Evolutionary conservation across 192 early-diverging fungal species (phyloP).

Genomic region (Jimgerdemannia lactiflua): DNA sequence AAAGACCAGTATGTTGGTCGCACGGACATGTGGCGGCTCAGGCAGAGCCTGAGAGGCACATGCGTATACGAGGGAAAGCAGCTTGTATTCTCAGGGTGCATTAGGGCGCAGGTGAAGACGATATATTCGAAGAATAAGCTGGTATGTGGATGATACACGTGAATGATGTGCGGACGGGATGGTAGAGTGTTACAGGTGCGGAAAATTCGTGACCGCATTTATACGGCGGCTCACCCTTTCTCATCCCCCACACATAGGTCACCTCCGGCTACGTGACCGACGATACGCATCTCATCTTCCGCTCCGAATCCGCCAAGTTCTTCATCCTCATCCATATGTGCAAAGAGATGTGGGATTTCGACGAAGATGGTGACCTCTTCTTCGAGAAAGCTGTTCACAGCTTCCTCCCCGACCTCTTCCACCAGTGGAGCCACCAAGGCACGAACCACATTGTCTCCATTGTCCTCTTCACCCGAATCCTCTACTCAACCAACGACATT

Average conservation of each 20-base stretch:
- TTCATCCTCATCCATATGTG: slow-evolving; percentile 97
- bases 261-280: slow-evolving; percentile 77
- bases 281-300: slow-evolving; percentile 81
- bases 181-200: no score
- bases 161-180: no score
- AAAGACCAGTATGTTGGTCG: slow-evolving; percentile 90
- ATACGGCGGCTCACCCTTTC: no score
- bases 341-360: slow-evolving; percentile 97
- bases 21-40: slow-evolving; percentile 92
- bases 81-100: slow-evolving; percentile 63
- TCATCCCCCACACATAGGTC: slow-evolving; percentile 43
- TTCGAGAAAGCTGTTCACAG: slow-evolving; percentile 91
- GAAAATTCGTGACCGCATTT: no score
- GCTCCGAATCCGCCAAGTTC: slow-evolving; percentile 92
- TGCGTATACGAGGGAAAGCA: slow-evolving; percentile 79
- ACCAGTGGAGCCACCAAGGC: slow-evolving; percentile 73
- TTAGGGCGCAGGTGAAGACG: slow-evolving; percentile 79
- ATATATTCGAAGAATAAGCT: slow-evolving; percentile 63
- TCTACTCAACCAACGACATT: slow-evolving; percentile 60
- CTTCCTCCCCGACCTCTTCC: slow-evolving; percentile 88
- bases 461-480: slow-evolving; percentile 88
- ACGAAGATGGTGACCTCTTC: slow-evolving; percentile 94
- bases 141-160: slow-evolving; percentile 26
- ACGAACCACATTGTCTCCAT: slow-evolving; percentile 97
- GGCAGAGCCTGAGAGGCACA: slow-evolving; percentile 61